A percentile compares a stretch with the other conserved stretches of the same genome.
Evolutionary conservation across 768 basidiomycete genomes (phyloP).

Genomic region (Leucogyrophana mollusca): DNA sequence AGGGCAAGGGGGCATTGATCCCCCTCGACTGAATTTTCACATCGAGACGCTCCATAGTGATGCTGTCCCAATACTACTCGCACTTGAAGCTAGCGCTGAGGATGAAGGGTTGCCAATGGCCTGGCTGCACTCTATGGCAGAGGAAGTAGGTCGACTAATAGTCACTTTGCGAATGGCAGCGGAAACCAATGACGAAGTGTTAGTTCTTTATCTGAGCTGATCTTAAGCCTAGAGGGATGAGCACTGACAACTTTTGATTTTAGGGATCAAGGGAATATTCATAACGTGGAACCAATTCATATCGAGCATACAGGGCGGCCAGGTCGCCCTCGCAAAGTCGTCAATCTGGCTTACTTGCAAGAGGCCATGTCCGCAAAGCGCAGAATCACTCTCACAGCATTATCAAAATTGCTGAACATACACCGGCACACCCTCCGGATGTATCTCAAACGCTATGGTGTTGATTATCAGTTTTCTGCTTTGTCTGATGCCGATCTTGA

Average conservation of each 20-base stretch:
- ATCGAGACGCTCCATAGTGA: not conserved
- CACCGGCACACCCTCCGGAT: conserved; percentile 2
- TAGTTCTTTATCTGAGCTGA: not conserved
- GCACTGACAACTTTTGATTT: not conserved
- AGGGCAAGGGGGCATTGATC: conserved; percentile 3
- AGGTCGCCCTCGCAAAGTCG: conserved; percentile 6
- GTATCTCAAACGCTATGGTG: conserved; percentile 3
- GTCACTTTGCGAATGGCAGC: not conserved
- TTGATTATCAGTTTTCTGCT: not conserved
- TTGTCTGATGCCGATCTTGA: conserved; percentile 4
- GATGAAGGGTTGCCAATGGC: not conserved
- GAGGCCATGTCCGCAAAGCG: conserved; percentile 8
- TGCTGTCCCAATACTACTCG: conserved; percentile 1
- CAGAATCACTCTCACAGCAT: conserved; percentile 9
- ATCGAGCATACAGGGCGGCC: not conserved
- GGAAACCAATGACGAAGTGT: not conserved
- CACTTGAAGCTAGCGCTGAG: not conserved
- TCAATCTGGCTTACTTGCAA: conserved; percentile 5
- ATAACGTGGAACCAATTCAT: not conserved
- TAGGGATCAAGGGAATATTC: not conserved
- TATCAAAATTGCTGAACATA: conserved; percentile 3
- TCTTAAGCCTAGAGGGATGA: not conserved
- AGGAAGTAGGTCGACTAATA: conserved; percentile 4
- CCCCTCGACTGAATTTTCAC: not conserved
- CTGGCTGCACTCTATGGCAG: conserved; percentile 1